Evolutionary conservation across 2,329 filamentous ascomycete genomes (phyloP), one percentile per base, ranked within the genome.

Genomic region (Hypoxylon sp.): DNA sequence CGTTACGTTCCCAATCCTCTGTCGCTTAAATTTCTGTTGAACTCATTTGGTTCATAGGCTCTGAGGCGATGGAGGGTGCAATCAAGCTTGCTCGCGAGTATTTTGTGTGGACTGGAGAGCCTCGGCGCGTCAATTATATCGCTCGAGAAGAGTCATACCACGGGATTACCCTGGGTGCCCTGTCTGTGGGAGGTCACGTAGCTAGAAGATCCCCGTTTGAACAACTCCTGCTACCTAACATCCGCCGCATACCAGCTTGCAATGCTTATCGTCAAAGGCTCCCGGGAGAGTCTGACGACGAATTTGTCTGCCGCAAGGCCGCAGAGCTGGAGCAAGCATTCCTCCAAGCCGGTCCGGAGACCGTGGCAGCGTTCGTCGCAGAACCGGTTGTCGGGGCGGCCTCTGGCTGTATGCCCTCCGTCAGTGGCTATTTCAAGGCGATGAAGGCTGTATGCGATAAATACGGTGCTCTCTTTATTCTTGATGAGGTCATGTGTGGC

Each of bases 341-440:
- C 73, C 79, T 84, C 63, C 77, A 83, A 13, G 77, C 91, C 0
- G 90, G 89, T 0, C 85, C 89, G 0, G 80, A 87, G 0, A 91
- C 82, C 0, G 89, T 93, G 2, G 87, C 86, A 51, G 90, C 86
- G 1, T 91, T 93, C 69, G 82, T 93, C 38, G 85, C 86, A 1
- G 90, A 93, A 74, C 88, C 90, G 0, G 83, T 93, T 2, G 88
- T 90, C 55, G 90, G 91, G 2, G 89, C 90, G 5, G 87, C 91
- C 5, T 49, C 63, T 1, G 90, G 89, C 11, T 91, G 88, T 74
- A 86, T 91, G 0, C 84, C 88, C 3, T 80, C 88, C 1, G 82
- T 89, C 0, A 81, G 83, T 1, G 90, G 89, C 3, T 93, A 93
- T 70, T 87, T 92, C 65, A 76, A 81, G 60, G 89, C 89, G 13